These are phyloP conservation scores for Euphorbia corollata DNA, from an alignment of 441 rosid species.

Conservation along the genomic window DNA sequence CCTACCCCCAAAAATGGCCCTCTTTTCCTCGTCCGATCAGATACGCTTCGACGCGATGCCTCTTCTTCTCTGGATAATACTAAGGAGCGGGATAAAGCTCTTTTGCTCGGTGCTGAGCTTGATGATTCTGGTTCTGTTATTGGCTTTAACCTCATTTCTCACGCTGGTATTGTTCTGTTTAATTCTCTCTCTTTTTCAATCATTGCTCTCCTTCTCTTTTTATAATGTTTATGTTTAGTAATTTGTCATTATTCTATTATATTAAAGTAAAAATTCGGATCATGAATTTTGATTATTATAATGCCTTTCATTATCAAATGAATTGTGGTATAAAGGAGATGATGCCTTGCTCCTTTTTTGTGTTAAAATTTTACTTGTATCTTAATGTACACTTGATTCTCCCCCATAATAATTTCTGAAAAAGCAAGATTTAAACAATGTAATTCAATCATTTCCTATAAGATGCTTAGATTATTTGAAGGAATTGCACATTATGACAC, in stretches of 20 bases:
- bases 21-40: constrained; percentile 30
- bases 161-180: constrained; percentile 32
- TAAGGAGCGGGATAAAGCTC: constrained; percentile 19
- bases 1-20: constrained; percentile 20
- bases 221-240: background rate
- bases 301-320: background rate
- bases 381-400: background rate
- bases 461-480: background rate
- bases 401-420: background rate
- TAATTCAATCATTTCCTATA: background rate
- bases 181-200: background rate
- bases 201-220: background rate
- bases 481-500: background rate
- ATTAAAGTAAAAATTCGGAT: background rate
- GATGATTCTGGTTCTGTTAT: constrained; percentile 59
- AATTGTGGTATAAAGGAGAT: background rate
- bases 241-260: background rate
- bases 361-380: background rate
- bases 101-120: constrained; percentile 38
- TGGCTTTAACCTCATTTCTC: constrained; percentile 51
- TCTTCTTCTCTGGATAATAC: constrained; percentile 22
- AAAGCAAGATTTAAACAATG: background rate
- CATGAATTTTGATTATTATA: background rate
- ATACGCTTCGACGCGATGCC: constrained; percentile 13
- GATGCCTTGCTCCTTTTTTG: constrained; percentile 5